These are phyloP conservation scores for Dictyophora rubrovolvata DNA, from an alignment of 768 basidiomycete species.

Conservation along the genomic window DNA sequence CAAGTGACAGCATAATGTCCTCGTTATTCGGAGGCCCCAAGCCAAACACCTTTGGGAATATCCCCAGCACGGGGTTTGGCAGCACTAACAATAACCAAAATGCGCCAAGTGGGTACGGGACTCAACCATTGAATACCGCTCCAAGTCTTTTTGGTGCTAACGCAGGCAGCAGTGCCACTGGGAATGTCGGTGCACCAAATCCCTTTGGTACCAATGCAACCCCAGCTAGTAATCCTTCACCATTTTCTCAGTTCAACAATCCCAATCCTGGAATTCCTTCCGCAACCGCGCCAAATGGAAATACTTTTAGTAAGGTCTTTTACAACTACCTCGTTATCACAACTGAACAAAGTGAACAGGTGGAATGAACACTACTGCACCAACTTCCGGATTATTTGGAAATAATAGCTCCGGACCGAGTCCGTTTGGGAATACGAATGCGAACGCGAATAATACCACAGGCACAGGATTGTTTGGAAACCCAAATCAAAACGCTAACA, in stretches of 20 bases:
- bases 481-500: background rate
- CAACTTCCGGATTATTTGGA: background rate
- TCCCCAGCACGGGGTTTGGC: background rate
- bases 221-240: background rate
- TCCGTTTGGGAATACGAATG: constrained; percentile 19
- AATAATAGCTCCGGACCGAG: constrained; percentile 12
- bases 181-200: no score
- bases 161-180: background rate
- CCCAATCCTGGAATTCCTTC: background rate
- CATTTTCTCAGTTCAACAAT: background rate
- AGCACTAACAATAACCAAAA: background rate
- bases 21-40: background rate
- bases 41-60: background rate
- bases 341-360: background rate
- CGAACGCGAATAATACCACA: constrained; percentile 7
- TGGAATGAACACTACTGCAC: no score
- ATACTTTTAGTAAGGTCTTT: background rate
- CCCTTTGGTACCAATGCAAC: background rate
- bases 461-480: constrained; percentile 8
- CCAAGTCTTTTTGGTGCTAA: background rate
- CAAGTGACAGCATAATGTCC: background rate
- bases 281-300: no score
- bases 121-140: background rate
- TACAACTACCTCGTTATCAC: background rate
- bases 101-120: background rate